Evolutionary conservation across 192 early-diverging fungal genomes (phyloP).

Genomic region (Irineochytrium annulatum): DNA sequence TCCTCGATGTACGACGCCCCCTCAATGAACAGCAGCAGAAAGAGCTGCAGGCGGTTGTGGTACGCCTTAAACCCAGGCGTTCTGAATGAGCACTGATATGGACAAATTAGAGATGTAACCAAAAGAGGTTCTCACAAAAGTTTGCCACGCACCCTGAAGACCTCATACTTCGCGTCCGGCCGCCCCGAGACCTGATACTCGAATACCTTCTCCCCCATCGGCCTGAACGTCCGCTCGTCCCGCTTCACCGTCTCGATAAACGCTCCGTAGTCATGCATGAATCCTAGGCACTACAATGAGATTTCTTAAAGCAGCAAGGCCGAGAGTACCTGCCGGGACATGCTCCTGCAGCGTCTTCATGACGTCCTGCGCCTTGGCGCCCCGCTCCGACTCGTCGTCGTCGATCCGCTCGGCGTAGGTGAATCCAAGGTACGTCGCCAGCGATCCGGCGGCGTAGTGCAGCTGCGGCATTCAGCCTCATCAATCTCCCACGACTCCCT

Average conservation of each 20-base stretch:
- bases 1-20: constrained; percentile 83
- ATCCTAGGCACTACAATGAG: constrained; percentile 17
- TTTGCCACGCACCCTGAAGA: constrained; percentile 60
- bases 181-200: constrained; percentile 59
- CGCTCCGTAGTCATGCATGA: constrained; percentile 53
- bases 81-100: constrained; percentile 52
- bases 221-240: constrained; percentile 66
- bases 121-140: neutral
- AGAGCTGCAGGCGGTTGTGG: constrained; percentile 73
- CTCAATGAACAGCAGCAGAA: constrained; percentile 85
- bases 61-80: constrained; percentile 67
- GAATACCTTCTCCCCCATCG: constrained; percentile 71
- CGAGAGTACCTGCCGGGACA: constrained; percentile 49
- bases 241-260: constrained; percentile 60
- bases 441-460: constrained; percentile 71
- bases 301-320: neutral
- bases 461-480: constrained; percentile 52
- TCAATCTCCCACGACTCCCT: too few species aligned
- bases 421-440: constrained; percentile 67
- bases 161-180: constrained; percentile 51
- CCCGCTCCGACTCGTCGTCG: constrained; percentile 25
- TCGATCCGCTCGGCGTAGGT: constrained; percentile 61
- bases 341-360: constrained; percentile 41
- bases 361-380: constrained; percentile 60
- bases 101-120: neutral